Evolutionary conservation across 345 rosid species (phyloP), one percentile per base, ranked within the genome.

Genomic region (Syzygium aqueum): DNA sequence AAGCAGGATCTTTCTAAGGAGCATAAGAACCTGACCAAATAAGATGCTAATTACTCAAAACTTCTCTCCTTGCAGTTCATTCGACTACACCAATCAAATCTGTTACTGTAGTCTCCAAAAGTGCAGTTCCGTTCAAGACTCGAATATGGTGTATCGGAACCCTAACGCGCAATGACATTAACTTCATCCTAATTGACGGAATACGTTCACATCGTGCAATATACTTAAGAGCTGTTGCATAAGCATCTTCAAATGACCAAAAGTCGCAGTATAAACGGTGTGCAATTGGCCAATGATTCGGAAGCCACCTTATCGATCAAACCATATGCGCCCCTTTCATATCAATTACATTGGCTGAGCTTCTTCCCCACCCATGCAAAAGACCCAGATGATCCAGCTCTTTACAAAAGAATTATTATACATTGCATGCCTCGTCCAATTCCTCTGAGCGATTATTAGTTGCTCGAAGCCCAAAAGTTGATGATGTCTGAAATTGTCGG

Each of bases 161-260:
- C 77, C 10, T 7, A 13, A 63, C 0, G 19, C 33, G 0, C 4
- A 37, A 19, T 25, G 37, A n/a, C 37, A 59, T 59, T 6, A 63
- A 63, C 33, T n/a, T 63, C 8, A 2, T n/a, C 6, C 73, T 14
- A 28, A 63, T 63, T 13, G 13, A 63, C 1, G 0, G 2, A 37
- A 1, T 14, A n/a, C 4, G 5, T n/a, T 30, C 73, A 12, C n/a
- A 6, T 63, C 8, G 28, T 16, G 0, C 77, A 0, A 28, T 37
- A 63, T 28, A 30, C 37, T 3, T 6, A 63, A n/a, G 21, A n/a
- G 28, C 77, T 7, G 5, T 63, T 28, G 37, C 21, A 15, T 63
- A 2, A n/a, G 11, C 40, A 63, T 21, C 14, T 28, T 28, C 37
- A 2, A 28, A 63, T n/a, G 37, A 63, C 5, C 77, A 28, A 14